Base-by-base conservation (phyloP, 768 basidiomycete genomes). In the Trametes coccinea region DNA sequence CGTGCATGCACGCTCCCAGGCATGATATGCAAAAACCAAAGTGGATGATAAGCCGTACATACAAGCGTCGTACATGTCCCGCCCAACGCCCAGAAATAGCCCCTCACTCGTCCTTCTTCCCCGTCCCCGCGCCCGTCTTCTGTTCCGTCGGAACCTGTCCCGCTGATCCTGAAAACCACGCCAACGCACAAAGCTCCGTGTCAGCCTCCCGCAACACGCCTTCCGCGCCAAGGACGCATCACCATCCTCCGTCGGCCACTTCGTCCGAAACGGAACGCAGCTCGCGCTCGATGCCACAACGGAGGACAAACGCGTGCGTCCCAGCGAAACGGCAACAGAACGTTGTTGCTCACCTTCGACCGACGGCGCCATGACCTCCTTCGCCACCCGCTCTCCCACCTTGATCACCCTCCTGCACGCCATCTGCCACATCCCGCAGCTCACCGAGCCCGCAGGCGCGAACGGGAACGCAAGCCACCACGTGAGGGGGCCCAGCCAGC, bases 381-480 rank as follows among this genome's bases (percentile, higher is more conserved):
- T 88, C 58, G 88, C 86, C 5, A 89, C 79, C 27, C 84, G 81
- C 73, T 93, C 92, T 47, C 86, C 81, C n/a, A 88, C 80, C 61
- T 83, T 81, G 60, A 98, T 81, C n/a, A 93, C 89, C 53, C 93
- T 82, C 65, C 84, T 87, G 75, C 94, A 95, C 7, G 93, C 91
- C 87, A 97, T 92, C 70, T 94, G 91, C 96, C 96, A 99, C 43
- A 93, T 84, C 0, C 90, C 92, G 44, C 94, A 93, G 67, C 93
- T 93, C 61, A 99, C 89, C 10, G 93, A 91, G 10, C 96, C 95
- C 29, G 69, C 60, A 0, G 96, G 96, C 17, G 95, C 96, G 66
- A 93, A 95, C 51, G 96, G 96, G 61, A 98, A 82, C 30, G 92
- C 81, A 57, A 98, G 75, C 78, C 90, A 88, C 95, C 95, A 97